Evolutionary conservation across 2,329 filamentous ascomycete genomes (phyloP), one percentile per base, ranked within the genome.

Genomic region (Colletotrichum theobromicola): DNA sequence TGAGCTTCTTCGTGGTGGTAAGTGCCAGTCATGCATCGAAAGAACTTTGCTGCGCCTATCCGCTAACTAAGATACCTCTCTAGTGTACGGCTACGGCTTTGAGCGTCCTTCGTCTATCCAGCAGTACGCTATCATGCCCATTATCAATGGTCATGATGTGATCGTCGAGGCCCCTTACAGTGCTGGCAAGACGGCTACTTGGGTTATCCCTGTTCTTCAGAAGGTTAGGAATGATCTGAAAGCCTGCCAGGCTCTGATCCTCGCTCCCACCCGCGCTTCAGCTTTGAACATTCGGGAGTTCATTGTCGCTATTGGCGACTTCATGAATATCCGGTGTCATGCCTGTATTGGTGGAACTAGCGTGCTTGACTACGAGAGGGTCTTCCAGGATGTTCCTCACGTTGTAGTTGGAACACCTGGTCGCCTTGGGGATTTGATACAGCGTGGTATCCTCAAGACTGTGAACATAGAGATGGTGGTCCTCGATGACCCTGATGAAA

Each of bases 111-210:
- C 97, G 89, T 96, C 97, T 86, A 98, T 99, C 82, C 97, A 99
- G 94, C 95, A 98, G 94, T 96, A 97, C 85, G 97, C 97, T 82
- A 99, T 99, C 88, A 98, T 98, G 94, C 97, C 97, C 84, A 96
- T 99, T 85, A 98, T 99, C 91, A 98, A 98, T 93, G 96, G 95
- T 97, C 95, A 96, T 91, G 97, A 99, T 93, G 97, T 99, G 83
- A 99, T 99, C 86, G 97, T 97, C 79, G 97, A 99, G 91, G 97
- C 97, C 83, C 97, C 99, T 91, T 99, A 97, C 81, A 97, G 97
- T 91, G 98, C 97, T 86, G 97, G 97, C 90, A 99, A 99, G 93
- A 99, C 97, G 80, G 97, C 97, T 81, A 98, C 97, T 81, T 99
- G 99, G 93, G 98, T 97, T 82, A 98, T 99, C 89, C 98, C 96